A percentile compares a stretch with the other conserved stretches of the same genome.
Evolutionary conservation across 148 eudicot species (phyloP).

Genomic region (Rhododendron williamsianum): DNA sequence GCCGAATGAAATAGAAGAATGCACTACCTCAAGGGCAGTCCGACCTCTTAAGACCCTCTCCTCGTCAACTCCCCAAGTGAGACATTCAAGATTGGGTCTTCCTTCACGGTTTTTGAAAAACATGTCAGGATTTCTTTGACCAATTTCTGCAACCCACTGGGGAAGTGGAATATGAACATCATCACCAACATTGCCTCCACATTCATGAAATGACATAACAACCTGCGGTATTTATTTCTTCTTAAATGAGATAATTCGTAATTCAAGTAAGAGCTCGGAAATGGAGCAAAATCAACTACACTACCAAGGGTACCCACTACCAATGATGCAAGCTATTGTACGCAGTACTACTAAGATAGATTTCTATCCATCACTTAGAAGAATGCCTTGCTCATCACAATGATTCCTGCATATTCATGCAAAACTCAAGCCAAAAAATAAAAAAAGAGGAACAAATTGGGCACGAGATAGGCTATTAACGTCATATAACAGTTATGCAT

Average conservation of each 20-base stretch:
- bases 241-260: neutral
- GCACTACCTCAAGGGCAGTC: conserved; percentile 74
- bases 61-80: conserved; percentile 90
- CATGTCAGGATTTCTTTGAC: conserved; percentile 74
- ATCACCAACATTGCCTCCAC: conserved; percentile 91
- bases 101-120: conserved; percentile 75
- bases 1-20: neutral
- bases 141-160: conserved; percentile 71
- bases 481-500: neutral
- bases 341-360: neutral
- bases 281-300: neutral
- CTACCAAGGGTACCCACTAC: neutral
- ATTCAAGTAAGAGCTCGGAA: neutral
- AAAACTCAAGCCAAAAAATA: neutral
- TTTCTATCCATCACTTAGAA: neutral
- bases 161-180: conserved; percentile 85
- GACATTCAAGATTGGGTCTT: conserved; percentile 51
- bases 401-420: neutral
- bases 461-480: neutral
- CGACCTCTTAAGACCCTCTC: conserved; percentile 78
- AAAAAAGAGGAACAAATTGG: neutral
- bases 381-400: neutral
- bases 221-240: conserved; percentile 34
- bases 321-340: neutral
- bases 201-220: conserved; percentile 91